Evolutionary conservation across 2,329 filamentous ascomycete species (phyloP), one percentile per base, ranked within the genome.

Genomic region (Aspergillus sp.): DNA sequence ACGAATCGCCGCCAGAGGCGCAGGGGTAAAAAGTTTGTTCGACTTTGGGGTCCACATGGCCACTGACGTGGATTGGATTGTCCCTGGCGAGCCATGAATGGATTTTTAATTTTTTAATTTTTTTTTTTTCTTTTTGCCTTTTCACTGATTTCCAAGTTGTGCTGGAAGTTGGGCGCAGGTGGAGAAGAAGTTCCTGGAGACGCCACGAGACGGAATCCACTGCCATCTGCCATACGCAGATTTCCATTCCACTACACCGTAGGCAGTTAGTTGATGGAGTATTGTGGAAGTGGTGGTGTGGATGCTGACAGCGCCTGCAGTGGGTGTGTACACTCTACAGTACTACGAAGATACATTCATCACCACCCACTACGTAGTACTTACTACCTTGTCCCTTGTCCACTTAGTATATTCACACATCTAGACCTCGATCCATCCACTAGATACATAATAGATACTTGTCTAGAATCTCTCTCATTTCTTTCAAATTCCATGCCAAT

Each of bases 11-110:
- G 25, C 39, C 39, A 32, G 42, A 44, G 53, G 39, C 23, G 53
- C 53, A 55, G 53, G 47, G 47, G 47, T 50, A 50, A 50, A 48
- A 50, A 50, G 25, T 50, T 27, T 50, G 47, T 30, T 27, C 7
- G 15, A 5, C 25, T 27, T 17, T 5, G 30, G 25, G 47, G 15
- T 50, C 47, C 47, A 50, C 47, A 50, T 50, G 47, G 47, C 25
- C 23, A 50, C 47, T 50, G 47, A 50, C 47, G 47, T 50, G 47
- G 47, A 50, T 50, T 50, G 47, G 47, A 27, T n/a, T n/a, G 47
- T 50, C 47, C 47, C 47, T 50, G 44, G 15, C 41, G 44, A 49
- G 44, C 44, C 42, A 36, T 13, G 11, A 36, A 13, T 13, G 5
- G 30, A 11, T 13, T 36, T 36, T 36, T 15, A 5, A 4, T 15